Percentiles rank a stretch among this genome's conserved stretches.
These are phyloP conservation scores for Diplodia corticola DNA, from an alignment of 2,329 filamentous ascomycete genomes.

Conservation along the genomic window DNA sequence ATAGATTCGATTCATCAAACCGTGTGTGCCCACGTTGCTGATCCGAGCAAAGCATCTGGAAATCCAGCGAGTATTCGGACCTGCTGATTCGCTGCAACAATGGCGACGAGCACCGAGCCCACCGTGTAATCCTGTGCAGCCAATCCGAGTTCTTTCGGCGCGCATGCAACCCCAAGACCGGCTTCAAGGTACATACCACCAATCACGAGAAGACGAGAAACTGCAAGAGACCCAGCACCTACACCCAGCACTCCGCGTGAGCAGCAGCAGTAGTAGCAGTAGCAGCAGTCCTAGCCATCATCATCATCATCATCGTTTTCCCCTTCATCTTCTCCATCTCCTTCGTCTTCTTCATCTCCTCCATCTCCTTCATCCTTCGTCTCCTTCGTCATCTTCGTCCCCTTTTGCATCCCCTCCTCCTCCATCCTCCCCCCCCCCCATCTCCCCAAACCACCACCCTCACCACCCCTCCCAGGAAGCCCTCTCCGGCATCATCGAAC, in stretches of 20 bases:
- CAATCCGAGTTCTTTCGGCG: constrained; percentile 17
- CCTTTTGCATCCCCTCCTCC: too few species aligned
- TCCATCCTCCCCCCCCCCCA: too few species aligned
- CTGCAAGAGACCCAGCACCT: neutral
- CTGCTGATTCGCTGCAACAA: constrained; percentile 17
- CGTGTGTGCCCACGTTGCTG: neutral
- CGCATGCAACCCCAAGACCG: constrained; percentile 9
- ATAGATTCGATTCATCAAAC: neutral
- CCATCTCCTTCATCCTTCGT: too few species aligned
- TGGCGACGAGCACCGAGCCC: constrained; percentile 17
- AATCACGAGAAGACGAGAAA: neutral
- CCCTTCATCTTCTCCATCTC: neutral
- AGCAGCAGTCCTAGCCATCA: neutral
- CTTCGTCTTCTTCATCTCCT: too few species aligned
- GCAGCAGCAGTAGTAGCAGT: neutral
- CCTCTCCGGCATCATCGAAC: constrained; percentile 14
- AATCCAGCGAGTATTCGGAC: constrained; percentile 19
- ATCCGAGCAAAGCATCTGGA: constrained; percentile 6
- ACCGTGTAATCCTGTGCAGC: constrained; percentile 13
- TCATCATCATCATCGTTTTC: neutral
- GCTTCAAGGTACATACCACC: constrained; percentile 18
- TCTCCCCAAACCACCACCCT: too few species aligned
- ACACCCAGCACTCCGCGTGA: neutral
- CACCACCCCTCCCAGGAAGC: too few species aligned
- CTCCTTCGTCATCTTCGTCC: neutral